Percentiles rank a stretch among this genome's conserved stretches.
Evolutionary conservation across 352 stramenopile genomes (phyloP).

Genomic region (Globisporangium spiculum): DNA sequence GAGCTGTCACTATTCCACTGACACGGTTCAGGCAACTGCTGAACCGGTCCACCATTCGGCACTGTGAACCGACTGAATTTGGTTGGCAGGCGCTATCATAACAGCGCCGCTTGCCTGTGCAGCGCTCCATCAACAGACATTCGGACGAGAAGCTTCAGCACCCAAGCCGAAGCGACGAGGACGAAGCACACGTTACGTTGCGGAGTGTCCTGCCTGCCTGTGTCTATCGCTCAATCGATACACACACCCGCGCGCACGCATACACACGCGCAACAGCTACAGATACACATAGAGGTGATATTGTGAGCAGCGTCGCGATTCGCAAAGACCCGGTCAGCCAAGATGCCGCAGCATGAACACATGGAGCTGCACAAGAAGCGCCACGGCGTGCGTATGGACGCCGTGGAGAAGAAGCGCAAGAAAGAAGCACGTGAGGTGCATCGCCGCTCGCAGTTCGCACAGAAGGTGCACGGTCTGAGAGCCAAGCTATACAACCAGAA

Average conservation of each 20-base stretch:
- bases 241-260: neutral
- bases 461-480: constrained; percentile 98
- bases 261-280: neutral
- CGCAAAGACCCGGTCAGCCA: constrained; percentile 16
- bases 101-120: neutral
- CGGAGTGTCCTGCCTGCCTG: neutral
- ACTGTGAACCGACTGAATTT: constrained; percentile 8
- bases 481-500: constrained; percentile 99
- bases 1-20: neutral
- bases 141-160: constrained; percentile 10
- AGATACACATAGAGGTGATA: neutral
- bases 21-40: neutral
- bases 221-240: constrained; percentile 3
- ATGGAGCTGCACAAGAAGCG: constrained; percentile 99
- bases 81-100: constrained; percentile 8
- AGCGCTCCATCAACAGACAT: constrained; percentile 8
- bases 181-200: neutral
- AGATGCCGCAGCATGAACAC: constrained; percentile 99
- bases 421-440: constrained; percentile 98
- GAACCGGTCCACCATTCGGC: neutral
- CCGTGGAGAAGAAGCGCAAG: constrained; percentile 96
- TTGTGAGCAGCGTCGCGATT: constrained; percentile 1
- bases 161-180: constrained; percentile 5
- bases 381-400: constrained; percentile 97
- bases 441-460: constrained; percentile 96